Evolutionary conservation across 2,329 filamentous ascomycete species (phyloP).

Genomic region (Aureobasidium sp.): DNA sequence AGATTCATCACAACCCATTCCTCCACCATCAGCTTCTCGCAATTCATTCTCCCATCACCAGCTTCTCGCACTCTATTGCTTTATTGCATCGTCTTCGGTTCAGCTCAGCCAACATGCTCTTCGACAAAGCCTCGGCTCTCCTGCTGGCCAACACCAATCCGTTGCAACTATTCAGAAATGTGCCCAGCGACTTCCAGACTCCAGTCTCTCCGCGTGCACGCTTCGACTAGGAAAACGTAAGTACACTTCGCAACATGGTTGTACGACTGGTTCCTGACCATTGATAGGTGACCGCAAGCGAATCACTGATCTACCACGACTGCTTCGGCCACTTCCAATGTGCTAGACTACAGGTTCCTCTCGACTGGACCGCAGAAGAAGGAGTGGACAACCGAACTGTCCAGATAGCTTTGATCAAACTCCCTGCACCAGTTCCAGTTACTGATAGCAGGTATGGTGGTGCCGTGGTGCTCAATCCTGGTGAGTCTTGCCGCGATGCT

Average conservation of each 20-base stretch:
- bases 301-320: slow-evolving; percentile 18
- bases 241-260: not conserved
- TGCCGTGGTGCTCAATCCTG: slow-evolving; percentile 41
- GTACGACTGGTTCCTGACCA: not conserved
- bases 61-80: not conserved
- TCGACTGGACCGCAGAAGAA: slow-evolving; percentile 36
- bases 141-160: not conserved
- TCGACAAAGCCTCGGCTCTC: not conserved
- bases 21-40: not conserved
- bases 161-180: not conserved
- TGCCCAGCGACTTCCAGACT: not conserved
- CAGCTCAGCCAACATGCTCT: not conserved
- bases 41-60: not conserved
- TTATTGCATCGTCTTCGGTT: not conserved
- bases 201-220: not conserved
- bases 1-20: too few species aligned
- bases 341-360: slow-evolving; percentile 42
- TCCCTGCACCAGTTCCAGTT: slow-evolving; percentile 36
- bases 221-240: not conserved
- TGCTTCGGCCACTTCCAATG: slow-evolving; percentile 44
- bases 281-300: not conserved
- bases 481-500: not conserved
- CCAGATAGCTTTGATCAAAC: slow-evolving; percentile 38
- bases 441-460: slow-evolving; percentile 41
- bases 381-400: slow-evolving; percentile 29